A percentile compares a stretch with the other conserved stretches of the same genome.
phyloP scores from a whole-genome alignment of 148 eudicot genomes.

The Fagopyrum tataricum region DNA sequence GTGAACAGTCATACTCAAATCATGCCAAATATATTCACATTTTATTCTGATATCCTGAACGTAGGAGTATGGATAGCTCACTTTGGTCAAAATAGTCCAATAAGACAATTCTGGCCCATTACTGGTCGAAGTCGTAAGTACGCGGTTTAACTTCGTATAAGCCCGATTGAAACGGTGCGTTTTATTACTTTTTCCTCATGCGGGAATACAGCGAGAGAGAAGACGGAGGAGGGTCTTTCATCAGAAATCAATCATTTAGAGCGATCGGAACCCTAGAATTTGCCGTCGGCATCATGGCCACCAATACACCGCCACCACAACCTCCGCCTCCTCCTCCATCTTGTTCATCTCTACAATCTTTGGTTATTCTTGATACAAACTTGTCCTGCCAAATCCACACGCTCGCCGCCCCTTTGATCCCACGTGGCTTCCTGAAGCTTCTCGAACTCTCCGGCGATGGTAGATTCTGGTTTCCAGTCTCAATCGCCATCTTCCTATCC shows the following conservation, averaged over 20 bases:
- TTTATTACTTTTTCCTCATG: too few relatives aligned
- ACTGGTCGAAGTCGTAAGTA: not conserved
- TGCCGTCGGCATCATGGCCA: constrained; percentile 17
- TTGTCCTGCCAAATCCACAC: constrained; percentile 49
- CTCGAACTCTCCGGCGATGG: constrained; percentile 85
- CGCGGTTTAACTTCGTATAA: not conserved
- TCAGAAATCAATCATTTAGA: not conserved
- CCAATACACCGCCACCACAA: not conserved
- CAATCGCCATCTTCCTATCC: constrained; percentile 41
- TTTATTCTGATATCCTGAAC: too few relatives aligned
- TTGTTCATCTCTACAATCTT: constrained; percentile 30
- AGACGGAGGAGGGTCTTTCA: too few relatives aligned
- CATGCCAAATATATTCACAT: too few relatives aligned
- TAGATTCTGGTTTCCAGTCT: constrained; percentile 70
- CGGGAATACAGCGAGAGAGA: too few relatives aligned
- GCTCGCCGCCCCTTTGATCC: constrained; percentile 36
- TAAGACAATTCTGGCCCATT: not conserved
- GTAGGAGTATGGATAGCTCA: too few relatives aligned
- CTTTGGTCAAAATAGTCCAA: not conserved
- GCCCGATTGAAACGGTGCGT: not conserved
- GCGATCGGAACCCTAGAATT: not conserved
- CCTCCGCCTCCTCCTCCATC: constrained; percentile 22
- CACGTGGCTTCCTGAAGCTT: constrained; percentile 48
- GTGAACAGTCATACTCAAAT: too few relatives aligned
- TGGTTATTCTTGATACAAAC: constrained; percentile 36